Percentiles rank a stretch among this genome's conserved stretches.
Conservation (phyloP, 768 basidiomycete genomes). For the Xerocomellus intermedius region DNA sequence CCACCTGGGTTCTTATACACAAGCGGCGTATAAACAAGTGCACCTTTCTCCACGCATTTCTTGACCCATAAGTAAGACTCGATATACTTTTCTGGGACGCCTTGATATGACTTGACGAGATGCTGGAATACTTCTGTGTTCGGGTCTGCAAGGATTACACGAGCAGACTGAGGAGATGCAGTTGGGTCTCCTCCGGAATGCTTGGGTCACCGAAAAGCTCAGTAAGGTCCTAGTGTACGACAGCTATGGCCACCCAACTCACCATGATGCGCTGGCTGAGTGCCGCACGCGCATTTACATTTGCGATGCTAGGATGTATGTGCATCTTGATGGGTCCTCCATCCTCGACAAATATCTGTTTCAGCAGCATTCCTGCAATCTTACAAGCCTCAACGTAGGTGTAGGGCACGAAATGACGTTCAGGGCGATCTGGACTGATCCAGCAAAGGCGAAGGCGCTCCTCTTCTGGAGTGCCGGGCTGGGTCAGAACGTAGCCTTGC, state of each 20-base stretch:
- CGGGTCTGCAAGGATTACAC: constrained; percentile 77
- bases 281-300: constrained; percentile 66
- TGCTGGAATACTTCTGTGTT: constrained; percentile 74
- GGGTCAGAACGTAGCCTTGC: constrained; percentile 70
- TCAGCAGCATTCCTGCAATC: constrained; percentile 67
- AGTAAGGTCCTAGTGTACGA: background rate
- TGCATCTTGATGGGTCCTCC: constrained; percentile 70
- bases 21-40: constrained; percentile 66
- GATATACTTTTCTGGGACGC: constrained; percentile 68
- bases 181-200: constrained; percentile 80
- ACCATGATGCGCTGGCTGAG: constrained; percentile 74
- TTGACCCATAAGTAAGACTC: constrained; percentile 85
- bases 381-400: constrained; percentile 86
- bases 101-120: constrained; percentile 70
- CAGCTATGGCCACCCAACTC: constrained; percentile 14
- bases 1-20: constrained; percentile 86
- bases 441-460: constrained; percentile 76
- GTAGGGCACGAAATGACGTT: constrained; percentile 75
- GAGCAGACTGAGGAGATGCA: constrained; percentile 66
- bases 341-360: constrained; percentile 72
- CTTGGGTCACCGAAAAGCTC: constrained; percentile 35
- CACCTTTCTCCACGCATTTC: constrained; percentile 71
- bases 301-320: constrained; percentile 78
- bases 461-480: constrained; percentile 66
- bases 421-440: constrained; percentile 66